Conservation (phyloP, 805 yeast species). For the Lipomyces sp. region DNA sequence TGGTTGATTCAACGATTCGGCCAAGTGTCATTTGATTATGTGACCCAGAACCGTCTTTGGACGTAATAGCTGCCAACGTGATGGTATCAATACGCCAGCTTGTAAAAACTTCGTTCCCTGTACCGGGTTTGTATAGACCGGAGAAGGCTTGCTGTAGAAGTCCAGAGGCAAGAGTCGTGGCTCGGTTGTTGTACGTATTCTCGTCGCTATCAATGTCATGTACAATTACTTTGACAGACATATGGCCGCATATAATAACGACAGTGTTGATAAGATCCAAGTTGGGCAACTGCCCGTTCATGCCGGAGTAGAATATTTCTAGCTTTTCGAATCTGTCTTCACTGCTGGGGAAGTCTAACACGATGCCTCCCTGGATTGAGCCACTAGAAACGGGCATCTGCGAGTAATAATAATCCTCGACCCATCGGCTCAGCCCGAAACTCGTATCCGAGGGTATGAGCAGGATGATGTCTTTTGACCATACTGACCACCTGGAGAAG, state of each 20-base stretch:
- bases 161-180: slow-evolving; percentile 59
- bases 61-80: slow-evolving; percentile 60
- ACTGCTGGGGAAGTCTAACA: slow-evolving; percentile 69
- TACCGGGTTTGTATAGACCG: slow-evolving; percentile 54
- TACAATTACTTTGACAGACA: slow-evolving; percentile 64
- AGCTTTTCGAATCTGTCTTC: slow-evolving; percentile 67
- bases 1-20: slow-evolving; percentile 78
- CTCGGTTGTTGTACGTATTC: slow-evolving; percentile 47
- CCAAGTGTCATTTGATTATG: slow-evolving; percentile 89
- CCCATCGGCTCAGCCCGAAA: slow-evolving; percentile 77
- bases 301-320: slow-evolving; percentile 78
- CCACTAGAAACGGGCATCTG: slow-evolving; percentile 87
- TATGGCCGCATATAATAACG: slow-evolving; percentile 68
- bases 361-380: slow-evolving; percentile 83
- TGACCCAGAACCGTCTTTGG: slow-evolving; percentile 28
- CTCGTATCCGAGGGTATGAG: slow-evolving; percentile 75
- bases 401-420: slow-evolving; percentile 73
- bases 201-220: slow-evolving; percentile 48
- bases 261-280: slow-evolving; percentile 84
- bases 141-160: slow-evolving; percentile 65
- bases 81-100: slow-evolving; percentile 96
- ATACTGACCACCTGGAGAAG: slow-evolving; percentile 79
- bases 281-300: slow-evolving; percentile 95
- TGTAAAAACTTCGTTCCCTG: slow-evolving; percentile 87
- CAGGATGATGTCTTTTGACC: slow-evolving; percentile 91